Percentiles rank a stretch among this genome's conserved stretches.
These are phyloP conservation scores for Castanea crenata DNA, from an alignment of 306 rosid genomes.

Conservation along the genomic window DNA sequence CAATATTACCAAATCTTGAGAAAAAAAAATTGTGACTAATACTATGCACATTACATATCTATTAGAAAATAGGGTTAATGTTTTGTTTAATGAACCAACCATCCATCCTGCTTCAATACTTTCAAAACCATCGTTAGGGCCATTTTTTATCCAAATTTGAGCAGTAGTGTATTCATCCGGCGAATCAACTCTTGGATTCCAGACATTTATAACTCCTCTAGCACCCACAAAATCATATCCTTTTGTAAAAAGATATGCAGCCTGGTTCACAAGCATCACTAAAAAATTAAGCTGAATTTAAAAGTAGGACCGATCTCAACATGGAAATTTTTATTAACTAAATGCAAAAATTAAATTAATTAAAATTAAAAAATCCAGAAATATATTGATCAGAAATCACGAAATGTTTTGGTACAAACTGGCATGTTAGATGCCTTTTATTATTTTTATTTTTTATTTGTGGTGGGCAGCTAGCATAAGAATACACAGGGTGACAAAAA, in stretches of 20 bases:
- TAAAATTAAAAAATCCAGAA: too few species aligned
- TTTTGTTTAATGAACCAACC: constrained; percentile 17
- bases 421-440: too few species aligned
- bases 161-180: constrained; percentile 56
- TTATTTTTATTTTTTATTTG: too few species aligned
- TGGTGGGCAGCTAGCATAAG: too few species aligned
- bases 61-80: neutral
- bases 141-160: constrained; percentile 51
- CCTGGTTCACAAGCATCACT: constrained; percentile 27
- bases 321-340: too few species aligned
- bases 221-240: constrained; percentile 56
- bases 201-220: constrained; percentile 50
- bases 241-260: constrained; percentile 30
- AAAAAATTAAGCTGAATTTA: neutral
- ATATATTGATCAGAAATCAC: too few species aligned
- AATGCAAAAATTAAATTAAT: too few species aligned
- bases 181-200: constrained; percentile 51
- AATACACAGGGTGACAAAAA: too few species aligned
- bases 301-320: neutral
- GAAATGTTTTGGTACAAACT: too few species aligned
- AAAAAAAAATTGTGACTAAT: neutral
- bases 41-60: neutral
- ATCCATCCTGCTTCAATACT: constrained; percentile 70
- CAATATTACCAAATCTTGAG: neutral
- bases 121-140: constrained; percentile 38